A percentile compares a stretch with the other conserved stretches of the same genome.
phyloP scores from a whole-genome alignment of 1,284 basidiomycete genomes.

The Pascua sp. region DNA sequence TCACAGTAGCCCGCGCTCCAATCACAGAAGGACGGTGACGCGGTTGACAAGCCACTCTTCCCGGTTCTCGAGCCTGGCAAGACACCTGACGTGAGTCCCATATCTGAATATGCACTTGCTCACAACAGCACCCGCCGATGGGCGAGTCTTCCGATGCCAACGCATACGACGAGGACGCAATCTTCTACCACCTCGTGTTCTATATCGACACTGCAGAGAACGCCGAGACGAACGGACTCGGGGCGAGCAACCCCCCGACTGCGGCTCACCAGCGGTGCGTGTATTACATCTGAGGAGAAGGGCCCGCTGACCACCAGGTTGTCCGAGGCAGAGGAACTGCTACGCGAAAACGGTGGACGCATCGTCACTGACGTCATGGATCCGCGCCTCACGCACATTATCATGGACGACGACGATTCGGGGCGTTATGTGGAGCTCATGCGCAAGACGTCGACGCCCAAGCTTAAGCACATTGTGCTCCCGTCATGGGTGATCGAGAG shows the following conservation, averaged over 20 bases:
- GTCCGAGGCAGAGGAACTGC: slow-evolving; percentile 53
- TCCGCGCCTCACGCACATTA: slow-evolving; percentile 74
- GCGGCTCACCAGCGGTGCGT: slow-evolving; percentile 56
- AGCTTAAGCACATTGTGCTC: slow-evolving; percentile 70
- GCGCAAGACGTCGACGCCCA: slow-evolving; percentile 70
- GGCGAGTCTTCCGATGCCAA: slow-evolving; percentile 59
- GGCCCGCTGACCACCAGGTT: slow-evolving; percentile 56
- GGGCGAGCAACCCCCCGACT: slow-evolving; percentile 51
- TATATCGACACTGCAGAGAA: slow-evolving; percentile 79
- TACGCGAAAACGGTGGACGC: slow-evolving; percentile 67
- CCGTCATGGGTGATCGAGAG: slow-evolving; percentile 72
- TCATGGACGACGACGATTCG: slow-evolving; percentile 59
- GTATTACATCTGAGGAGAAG: background rate
- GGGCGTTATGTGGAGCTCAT: slow-evolving; percentile 64
- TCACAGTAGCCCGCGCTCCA: too few relatives aligned
- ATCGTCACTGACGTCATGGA: slow-evolving; percentile 62
- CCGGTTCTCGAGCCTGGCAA: slow-evolving; percentile 21
- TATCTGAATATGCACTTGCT: too few relatives aligned
- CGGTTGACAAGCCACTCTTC: slow-evolving; percentile 54
- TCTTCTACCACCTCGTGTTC: slow-evolving; percentile 75
- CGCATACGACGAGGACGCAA: slow-evolving; percentile 67
- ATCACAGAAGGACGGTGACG: slow-evolving; percentile 23
- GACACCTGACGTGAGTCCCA: slow-evolving; percentile 30
- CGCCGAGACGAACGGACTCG: slow-evolving; percentile 63
- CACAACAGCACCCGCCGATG: slow-evolving; percentile 52